Evolutionary conservation across 371 early-diverging fungal genomes (phyloP).

Genomic region (Encephalitozoon cuniculi): DNA sequence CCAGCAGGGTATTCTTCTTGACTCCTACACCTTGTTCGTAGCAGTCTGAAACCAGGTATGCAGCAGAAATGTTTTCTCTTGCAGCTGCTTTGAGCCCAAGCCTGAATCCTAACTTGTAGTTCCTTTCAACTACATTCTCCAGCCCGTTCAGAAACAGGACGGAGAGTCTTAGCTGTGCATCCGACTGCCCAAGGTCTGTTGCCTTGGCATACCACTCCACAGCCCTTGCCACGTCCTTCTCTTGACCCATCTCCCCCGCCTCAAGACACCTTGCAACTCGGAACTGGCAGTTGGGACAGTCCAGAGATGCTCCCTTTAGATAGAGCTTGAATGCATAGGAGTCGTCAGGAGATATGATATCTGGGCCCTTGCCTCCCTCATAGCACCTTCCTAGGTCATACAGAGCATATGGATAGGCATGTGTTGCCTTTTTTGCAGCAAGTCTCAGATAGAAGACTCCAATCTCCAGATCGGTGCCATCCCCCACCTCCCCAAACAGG

Average conservation of each 20-base stretch:
- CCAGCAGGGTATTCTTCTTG: slow-evolving; percentile 24
- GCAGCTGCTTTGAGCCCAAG: slow-evolving; percentile 50
- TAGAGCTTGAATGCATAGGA: slow-evolving; percentile 54
- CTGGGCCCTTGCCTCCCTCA: slow-evolving; percentile 28
- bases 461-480: slow-evolving; percentile 31
- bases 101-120: slow-evolving; percentile 31
- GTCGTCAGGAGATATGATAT: background rate
- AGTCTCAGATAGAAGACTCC: slow-evolving; percentile 58
- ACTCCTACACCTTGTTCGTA: slow-evolving; percentile 48
- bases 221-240: slow-evolving; percentile 23
- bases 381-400: slow-evolving; percentile 60
- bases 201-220: slow-evolving; percentile 53
- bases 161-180: slow-evolving; percentile 48
- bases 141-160: slow-evolving; percentile 24
- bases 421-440: slow-evolving; percentile 52
- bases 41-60: slow-evolving; percentile 38
- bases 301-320: slow-evolving; percentile 50
- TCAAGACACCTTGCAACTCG: slow-evolving; percentile 54
- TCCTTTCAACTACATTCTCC: background rate
- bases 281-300: slow-evolving; percentile 57
- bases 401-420: slow-evolving; percentile 57
- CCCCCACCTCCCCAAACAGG: slow-evolving; percentile 39
- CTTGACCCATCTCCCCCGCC: slow-evolving; percentile 50
- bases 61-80: slow-evolving; percentile 36
- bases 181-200: slow-evolving; percentile 55